Evolutionary conservation across 2,329 filamentous ascomycete species (phyloP).

Genomic region (Calonectria naviculata): DNA sequence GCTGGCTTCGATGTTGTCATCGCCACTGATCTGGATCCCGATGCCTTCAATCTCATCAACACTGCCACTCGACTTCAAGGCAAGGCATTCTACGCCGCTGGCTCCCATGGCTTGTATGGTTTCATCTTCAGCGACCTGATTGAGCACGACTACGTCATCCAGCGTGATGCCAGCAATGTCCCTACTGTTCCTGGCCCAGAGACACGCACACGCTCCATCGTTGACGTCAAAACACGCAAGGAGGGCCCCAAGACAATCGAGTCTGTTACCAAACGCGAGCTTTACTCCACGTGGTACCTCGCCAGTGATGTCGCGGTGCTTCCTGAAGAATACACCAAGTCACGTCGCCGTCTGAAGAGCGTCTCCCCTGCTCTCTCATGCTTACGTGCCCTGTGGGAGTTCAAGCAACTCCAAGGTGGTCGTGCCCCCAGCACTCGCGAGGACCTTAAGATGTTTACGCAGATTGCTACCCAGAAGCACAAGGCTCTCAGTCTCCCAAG

Average conservation of each 20-base stretch:
- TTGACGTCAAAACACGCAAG: conserved; percentile 77
- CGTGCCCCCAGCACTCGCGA: conserved; percentile 67
- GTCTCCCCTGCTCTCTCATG: conserved; percentile 90
- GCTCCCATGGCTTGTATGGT: conserved; percentile 89
- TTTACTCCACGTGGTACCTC: conserved; percentile 89
- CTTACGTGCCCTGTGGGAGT: conserved; percentile 91
- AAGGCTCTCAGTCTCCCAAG: conserved; percentile 76
- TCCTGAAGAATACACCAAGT: conserved; percentile 73
- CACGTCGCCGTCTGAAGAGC: conserved; percentile 74
- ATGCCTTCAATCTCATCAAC: conserved; percentile 82
- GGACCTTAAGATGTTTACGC: conserved; percentile 82
- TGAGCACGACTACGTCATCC: conserved; percentile 88
- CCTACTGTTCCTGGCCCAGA: conserved; percentile 71
- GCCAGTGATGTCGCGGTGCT: conserved; percentile 82
- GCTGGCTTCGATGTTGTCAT: conserved; percentile 85
- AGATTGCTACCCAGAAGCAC: conserved; percentile 81
- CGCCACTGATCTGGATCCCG: conserved; percentile 86
- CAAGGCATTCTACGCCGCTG: conserved; percentile 89
- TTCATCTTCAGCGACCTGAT: conserved; percentile 96
- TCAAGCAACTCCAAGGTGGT: conserved; percentile 65
- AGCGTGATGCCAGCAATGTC: conserved; percentile 85
- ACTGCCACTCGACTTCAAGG: conserved; percentile 83
- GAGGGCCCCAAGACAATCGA: conserved; percentile 79
- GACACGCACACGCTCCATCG: conserved; percentile 80
- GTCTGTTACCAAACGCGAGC: conserved; percentile 89